A percentile compares a stretch with the other conserved stretches of the same genome.
Evolutionary conservation across 2,329 filamentous ascomycete genomes (phyloP).

Genomic region (Talaromyces rugulosus): DNA sequence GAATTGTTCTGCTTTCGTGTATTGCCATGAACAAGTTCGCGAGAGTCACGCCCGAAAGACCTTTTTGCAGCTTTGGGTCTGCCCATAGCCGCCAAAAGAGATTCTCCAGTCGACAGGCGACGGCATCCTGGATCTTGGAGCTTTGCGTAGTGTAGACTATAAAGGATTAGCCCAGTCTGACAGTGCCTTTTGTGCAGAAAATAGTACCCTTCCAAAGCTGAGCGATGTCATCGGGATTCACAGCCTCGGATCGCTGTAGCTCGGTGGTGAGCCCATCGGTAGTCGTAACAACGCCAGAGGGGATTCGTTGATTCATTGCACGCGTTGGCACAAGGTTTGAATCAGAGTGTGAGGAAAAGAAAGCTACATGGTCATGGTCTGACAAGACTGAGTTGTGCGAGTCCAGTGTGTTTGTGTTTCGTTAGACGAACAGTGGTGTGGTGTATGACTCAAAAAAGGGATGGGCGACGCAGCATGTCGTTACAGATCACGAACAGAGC

Average conservation of each 20-base stretch:
- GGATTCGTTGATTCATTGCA: conserved; percentile 35
- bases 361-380: conserved; percentile 14
- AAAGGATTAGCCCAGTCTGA: not conserved
- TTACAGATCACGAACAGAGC: not conserved
- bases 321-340: not conserved
- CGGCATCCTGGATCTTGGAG: conserved; percentile 36
- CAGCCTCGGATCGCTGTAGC: conserved; percentile 30
- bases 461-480: not conserved
- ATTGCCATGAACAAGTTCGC: conserved; percentile 43
- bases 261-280: conserved; percentile 33
- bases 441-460: not conserved
- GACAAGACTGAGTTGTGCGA: not conserved
- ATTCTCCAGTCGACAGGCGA: conserved; percentile 46
- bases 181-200: not conserved
- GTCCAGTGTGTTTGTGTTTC: not conserved
- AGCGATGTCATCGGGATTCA: conserved; percentile 39
- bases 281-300: conserved; percentile 40
- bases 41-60: conserved; percentile 37
- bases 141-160: conserved; percentile 46
- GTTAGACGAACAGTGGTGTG: not conserved
- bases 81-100: conserved; percentile 53
- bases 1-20: conserved; percentile 27
- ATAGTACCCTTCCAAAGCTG: conserved; percentile 48
- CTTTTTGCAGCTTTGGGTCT: conserved; percentile 31
- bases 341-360: conserved; percentile 1